These are phyloP conservation scores for Dryadomyces sulphureus DNA, from an alignment of 2,329 filamentous ascomycete genomes.

Conservation along the genomic window DNA sequence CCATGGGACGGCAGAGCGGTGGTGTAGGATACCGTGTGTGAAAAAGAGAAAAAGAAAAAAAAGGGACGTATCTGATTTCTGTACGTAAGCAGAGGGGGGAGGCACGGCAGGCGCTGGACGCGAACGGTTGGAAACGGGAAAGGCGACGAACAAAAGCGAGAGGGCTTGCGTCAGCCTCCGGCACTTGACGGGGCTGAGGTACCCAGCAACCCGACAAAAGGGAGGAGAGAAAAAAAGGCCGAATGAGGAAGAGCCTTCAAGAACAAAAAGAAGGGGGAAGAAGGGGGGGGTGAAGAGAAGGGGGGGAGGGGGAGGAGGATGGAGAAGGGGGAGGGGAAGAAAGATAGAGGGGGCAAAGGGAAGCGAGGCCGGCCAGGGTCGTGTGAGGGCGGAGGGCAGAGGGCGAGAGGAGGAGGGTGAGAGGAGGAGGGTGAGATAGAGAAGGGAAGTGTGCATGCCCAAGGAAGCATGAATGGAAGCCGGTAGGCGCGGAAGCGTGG, in stretches of 20 bases:
- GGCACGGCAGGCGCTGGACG: too few relatives aligned
- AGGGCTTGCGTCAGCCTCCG: constrained; percentile 4
- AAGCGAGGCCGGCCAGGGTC: not conserved
- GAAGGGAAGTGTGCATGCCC: not conserved
- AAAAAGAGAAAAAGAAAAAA: not conserved
- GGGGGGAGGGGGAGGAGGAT: not conserved
- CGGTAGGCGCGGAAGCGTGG: not conserved
- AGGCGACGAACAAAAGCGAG: too few relatives aligned
- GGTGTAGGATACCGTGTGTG: not conserved
- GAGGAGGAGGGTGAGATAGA: too few relatives aligned
- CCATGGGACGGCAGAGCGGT: not conserved
- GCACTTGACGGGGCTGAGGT: constrained; percentile 3
- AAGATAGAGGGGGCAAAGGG: not conserved
- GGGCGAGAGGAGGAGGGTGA: too few relatives aligned
- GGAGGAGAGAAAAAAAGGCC: not conserved
- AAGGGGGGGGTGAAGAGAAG: too few relatives aligned
- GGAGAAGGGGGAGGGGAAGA: not conserved
- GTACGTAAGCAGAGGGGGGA: too few relatives aligned
- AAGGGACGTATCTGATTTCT: too few relatives aligned
- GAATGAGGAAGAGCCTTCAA: not conserved
- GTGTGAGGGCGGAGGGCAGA: not conserved
- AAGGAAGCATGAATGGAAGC: not conserved
- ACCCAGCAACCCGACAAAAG: not conserved
- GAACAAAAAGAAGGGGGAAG: not conserved
- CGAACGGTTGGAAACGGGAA: too few relatives aligned